Evolutionary conservation across 257 asterid genomes (phyloP).

Genomic region (Marsdenia floribunda): DNA sequence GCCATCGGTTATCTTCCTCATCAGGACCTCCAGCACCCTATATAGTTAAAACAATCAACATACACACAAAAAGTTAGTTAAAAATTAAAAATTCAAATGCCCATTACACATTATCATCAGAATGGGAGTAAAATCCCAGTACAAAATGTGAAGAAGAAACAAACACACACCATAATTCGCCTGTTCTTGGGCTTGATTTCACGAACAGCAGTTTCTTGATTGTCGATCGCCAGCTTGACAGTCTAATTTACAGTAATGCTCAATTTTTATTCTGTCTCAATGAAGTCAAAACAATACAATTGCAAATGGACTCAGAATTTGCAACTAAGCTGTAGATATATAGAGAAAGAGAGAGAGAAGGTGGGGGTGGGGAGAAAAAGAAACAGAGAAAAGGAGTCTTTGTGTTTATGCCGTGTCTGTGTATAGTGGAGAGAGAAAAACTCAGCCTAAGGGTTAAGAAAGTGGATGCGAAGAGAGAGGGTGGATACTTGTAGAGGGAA

Average conservation of each 20-base stretch:
- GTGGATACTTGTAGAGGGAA: conserved; percentile 28
- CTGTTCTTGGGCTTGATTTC: conserved; percentile 67
- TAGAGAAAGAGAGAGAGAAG: background rate
- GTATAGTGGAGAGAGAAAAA: conserved; percentile 17
- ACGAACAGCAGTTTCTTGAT: conserved; percentile 46
- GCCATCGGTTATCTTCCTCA: conserved; percentile 70
- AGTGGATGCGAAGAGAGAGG: conserved; percentile 43
- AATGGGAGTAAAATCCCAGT: background rate
- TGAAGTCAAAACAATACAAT: background rate
- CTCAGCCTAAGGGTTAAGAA: conserved; percentile 22
- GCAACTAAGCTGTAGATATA: background rate
- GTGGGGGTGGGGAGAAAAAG: no score
- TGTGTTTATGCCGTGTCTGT: background rate
- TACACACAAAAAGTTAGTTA: conserved; percentile 1
- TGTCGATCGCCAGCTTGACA: conserved; percentile 77
- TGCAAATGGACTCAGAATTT: background rate
- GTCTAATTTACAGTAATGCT: conserved; percentile 4
- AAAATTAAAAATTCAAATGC: background rate
- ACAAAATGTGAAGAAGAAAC: background rate
- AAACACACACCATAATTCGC: conserved; percentile 52
- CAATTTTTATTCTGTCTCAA: background rate
- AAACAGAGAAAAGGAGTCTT: background rate
- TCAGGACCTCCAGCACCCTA: conserved; percentile 63
- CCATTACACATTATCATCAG: background rate
- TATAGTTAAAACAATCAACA: background rate